A percentile compares a stretch with the other conserved stretches of the same genome.
These are phyloP conservation scores for Adenanthera pavonina DNA, from an alignment of 306 rosid species.

Conservation along the genomic window DNA sequence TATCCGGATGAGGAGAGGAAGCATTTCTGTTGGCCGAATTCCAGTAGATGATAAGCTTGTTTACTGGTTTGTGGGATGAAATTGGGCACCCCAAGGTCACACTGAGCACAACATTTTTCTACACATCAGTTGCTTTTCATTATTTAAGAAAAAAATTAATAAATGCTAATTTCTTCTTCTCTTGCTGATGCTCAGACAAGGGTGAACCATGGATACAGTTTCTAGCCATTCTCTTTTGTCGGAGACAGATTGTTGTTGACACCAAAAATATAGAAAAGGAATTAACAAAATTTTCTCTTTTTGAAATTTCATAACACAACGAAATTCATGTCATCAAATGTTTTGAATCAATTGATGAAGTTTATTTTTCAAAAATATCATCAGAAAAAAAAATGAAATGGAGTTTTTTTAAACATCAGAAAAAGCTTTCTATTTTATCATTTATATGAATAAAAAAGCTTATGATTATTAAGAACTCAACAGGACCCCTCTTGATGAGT, in stretches of 20 bases:
- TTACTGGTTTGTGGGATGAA: slow-evolving; percentile 40
- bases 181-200: not conserved
- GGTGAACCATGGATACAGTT: not conserved
- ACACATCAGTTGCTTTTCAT: not conserved
- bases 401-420: no score
- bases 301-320: not conserved
- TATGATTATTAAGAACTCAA: no score
- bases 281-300: not conserved
- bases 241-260: not conserved
- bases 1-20: slow-evolving; percentile 11
- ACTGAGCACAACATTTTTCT: not conserved
- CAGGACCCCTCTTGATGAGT: not conserved
- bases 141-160: no score
- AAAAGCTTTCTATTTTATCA: no score
- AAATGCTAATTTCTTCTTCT: no score
- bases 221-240: not conserved
- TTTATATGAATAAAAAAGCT: no score
- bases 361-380: no score
- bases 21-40: slow-evolving; percentile 29
- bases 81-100: not conserved
- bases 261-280: not conserved
- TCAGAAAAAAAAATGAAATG: no score
- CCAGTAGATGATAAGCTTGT: slow-evolving; percentile 38
- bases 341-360: not conserved
- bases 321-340: not conserved